A percentile compares a stretch with the other conserved stretches of the same genome.
Evolutionary conservation across 2,329 filamentous ascomycete genomes (phyloP).

Genomic region (Ophiostoma sp.): DNA sequence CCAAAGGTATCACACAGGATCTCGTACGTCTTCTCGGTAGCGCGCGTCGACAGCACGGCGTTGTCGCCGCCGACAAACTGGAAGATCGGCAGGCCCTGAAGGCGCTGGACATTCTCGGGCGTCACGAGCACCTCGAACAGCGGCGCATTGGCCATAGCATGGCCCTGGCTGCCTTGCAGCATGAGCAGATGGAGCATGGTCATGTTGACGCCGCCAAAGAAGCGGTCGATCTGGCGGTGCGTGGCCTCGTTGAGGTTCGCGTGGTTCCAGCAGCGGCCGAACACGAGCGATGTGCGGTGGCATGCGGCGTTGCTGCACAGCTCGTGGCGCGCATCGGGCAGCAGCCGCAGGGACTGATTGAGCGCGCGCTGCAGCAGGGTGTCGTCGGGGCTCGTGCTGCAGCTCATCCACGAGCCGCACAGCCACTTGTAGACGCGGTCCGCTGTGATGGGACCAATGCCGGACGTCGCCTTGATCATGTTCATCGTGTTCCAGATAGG

Average conservation of each 20-base stretch:
- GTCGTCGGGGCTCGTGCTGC: conserved; percentile 44
- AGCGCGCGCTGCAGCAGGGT: conserved; percentile 45
- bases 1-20: conserved; percentile 49
- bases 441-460: conserved; percentile 40
- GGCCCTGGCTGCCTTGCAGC: conserved; percentile 47
- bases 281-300: conserved; percentile 55
- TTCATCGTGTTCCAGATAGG: conserved; percentile 53
- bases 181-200: conserved; percentile 51
- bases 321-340: conserved; percentile 50
- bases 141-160: conserved; percentile 49
- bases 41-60: conserved; percentile 48
- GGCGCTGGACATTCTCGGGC: conserved; percentile 41
- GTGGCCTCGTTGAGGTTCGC: conserved; percentile 60
- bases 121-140: conserved; percentile 45
- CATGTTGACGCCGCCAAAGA: conserved; percentile 60
- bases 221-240: conserved; percentile 54
- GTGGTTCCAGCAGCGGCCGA: conserved; percentile 61
- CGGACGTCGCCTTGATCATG: conserved; percentile 48
- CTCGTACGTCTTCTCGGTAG: conserved; percentile 51
- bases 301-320: conserved; percentile 57
- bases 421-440: conserved; percentile 45
- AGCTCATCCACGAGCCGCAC: conserved; percentile 52
- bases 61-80: conserved; percentile 54
- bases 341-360: conserved; percentile 54
- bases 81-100: conserved; percentile 50